Evolutionary conservation across 495 filamentous ascomycete species (phyloP).

Genomic region (Penicillium soppii): DNA sequence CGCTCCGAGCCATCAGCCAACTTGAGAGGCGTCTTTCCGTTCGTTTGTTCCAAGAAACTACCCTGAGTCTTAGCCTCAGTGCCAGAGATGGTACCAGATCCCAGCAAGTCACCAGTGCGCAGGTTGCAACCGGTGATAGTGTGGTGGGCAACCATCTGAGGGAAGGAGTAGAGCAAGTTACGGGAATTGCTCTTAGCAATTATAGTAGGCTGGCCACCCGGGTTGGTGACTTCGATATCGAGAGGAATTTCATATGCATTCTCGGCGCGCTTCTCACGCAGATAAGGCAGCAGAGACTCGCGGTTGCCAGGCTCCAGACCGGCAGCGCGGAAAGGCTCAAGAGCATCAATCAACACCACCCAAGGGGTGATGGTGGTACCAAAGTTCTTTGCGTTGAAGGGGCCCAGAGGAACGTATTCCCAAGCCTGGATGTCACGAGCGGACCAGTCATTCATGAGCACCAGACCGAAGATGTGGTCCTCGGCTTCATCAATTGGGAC

Average conservation of each 20-base stretch:
- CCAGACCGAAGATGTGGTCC: conserved; percentile 80
- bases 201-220: conserved; percentile 60
- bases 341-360: conserved; percentile 82
- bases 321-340: conserved; percentile 66
- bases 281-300: conserved; percentile 63
- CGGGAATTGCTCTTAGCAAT: conserved; percentile 63
- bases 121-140: conserved; percentile 82
- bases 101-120: conserved; percentile 78
- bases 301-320: conserved; percentile 60
- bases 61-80: conserved; percentile 59
- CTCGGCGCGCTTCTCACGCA: conserved; percentile 62
- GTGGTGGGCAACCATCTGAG: conserved; percentile 94
- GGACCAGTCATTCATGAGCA: conserved; percentile 94
- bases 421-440: conserved; percentile 87
- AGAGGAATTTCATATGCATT: conserved; percentile 74
- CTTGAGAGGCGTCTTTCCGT: conserved; percentile 63
- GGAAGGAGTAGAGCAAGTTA: conserved; percentile 86
- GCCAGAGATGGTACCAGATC: conserved; percentile 88
- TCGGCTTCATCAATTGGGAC: conserved; percentile 66
- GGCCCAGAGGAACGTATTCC: conserved; percentile 85
- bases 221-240: conserved; percentile 69
- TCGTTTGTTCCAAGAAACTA: conserved; percentile 78
- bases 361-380: conserved; percentile 85
- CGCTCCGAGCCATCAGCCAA: conserved; percentile 70
- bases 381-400: conserved; percentile 93